Percentiles rank a stretch among this genome's conserved stretches.
phyloP scores from a whole-genome alignment of 1,139 yeast genomes.

The Kodamaea sp. region DNA sequence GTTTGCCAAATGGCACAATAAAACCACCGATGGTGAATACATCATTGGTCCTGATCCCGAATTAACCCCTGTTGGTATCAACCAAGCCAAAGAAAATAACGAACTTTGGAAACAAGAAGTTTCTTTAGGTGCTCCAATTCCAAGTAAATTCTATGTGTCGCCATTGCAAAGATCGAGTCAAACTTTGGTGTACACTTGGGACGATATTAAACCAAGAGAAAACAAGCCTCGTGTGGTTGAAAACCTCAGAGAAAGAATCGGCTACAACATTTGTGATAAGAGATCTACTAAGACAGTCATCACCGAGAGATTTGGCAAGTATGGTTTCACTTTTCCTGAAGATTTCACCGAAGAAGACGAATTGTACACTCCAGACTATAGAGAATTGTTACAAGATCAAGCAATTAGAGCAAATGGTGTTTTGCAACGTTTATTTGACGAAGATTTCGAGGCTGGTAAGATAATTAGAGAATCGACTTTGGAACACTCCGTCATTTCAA shows the following conservation, averaged over 20 bases:
- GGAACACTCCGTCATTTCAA: conserved; percentile 17
- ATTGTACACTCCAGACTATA: conserved; percentile 12
- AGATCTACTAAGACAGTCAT: conserved; percentile 30
- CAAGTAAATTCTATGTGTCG: conserved; percentile 22
- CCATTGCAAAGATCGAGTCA: conserved; percentile 23
- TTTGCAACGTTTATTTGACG: conserved; percentile 20
- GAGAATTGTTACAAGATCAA: conserved; percentile 21
- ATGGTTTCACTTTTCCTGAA: conserved; percentile 28
- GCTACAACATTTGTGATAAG: conserved; percentile 24
- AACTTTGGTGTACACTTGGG: conserved; percentile 23
- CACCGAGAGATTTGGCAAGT: conserved; percentile 29
- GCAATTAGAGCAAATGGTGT: conserved; percentile 19
- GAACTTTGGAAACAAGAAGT: conserved; percentile 19
- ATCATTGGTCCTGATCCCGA: conserved; percentile 48
- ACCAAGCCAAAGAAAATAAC: conserved; percentile 32
- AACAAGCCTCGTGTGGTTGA: conserved; percentile 14
- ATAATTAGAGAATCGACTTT: conserved; percentile 15
- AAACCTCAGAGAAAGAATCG: conserved; percentile 15
- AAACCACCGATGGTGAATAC: conserved; percentile 42
- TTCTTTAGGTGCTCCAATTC: conserved; percentile 19
- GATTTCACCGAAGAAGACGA: conserved; percentile 20
- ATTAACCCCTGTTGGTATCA: conserved; percentile 36
- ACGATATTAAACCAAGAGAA: conserved; percentile 16
- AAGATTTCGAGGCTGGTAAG: conserved; percentile 15
- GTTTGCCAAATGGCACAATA: conserved; percentile 39